Percentiles rank a stretch among this genome's conserved stretches.
These are phyloP conservation scores for Colletotrichum sp. DNA, from an alignment of 2,329 filamentous ascomycete genomes.

Conservation along the genomic window DNA sequence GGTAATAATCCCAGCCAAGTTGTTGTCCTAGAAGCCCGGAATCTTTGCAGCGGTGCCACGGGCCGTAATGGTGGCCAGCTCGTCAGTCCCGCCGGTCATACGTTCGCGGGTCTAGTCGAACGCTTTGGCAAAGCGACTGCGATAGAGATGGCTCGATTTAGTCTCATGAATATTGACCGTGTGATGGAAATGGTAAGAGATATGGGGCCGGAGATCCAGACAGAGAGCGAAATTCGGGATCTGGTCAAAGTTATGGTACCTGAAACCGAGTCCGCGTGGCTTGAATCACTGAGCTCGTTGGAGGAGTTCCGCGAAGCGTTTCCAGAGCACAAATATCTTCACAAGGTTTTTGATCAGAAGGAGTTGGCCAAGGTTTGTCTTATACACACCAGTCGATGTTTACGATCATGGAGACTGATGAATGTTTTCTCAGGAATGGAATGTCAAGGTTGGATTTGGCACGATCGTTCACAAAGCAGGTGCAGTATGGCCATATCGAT, in stretches of 20 bases:
- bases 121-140: background rate
- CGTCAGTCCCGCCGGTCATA: background rate
- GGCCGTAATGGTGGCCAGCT: background rate
- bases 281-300: background rate
- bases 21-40: background rate
- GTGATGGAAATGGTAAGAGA: background rate
- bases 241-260: background rate
- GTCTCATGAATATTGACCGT: background rate
- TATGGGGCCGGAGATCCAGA: background rate
- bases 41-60: background rate
- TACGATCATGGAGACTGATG: rapidly evolving
- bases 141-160: background rate
- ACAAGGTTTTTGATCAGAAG: background rate
- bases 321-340: background rate
- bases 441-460: background rate
- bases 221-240: background rate
- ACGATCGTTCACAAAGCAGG: background rate
- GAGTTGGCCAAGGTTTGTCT: background rate
- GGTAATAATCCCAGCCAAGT: background rate
- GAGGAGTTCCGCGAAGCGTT: background rate
- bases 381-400: background rate
- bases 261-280: background rate
- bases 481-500: background rate
- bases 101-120: background rate
- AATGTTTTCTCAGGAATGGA: background rate